Base-by-base conservation (phyloP, 805 yeast genomes). In the Candida xyloterini region DNA sequence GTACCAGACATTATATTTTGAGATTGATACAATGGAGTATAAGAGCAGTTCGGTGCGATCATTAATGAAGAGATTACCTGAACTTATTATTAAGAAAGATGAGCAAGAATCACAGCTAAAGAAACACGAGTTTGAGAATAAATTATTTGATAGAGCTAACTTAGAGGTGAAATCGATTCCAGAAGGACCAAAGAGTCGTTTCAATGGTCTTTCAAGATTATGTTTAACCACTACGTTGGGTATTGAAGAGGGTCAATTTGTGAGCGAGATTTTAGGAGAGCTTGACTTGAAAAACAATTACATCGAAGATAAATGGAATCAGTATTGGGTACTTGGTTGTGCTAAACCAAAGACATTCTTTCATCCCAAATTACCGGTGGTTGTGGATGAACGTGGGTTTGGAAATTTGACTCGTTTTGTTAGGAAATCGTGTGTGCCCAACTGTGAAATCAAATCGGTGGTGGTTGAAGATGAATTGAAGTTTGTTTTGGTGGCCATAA, bases 341-440 rank as follows among this genome's bases (percentile, higher is more conserved):
- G 81, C 78, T 36, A 71, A 73, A 38, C 82, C 82, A 3, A 71
- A 73, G 31, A 83, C 78, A 0, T 50, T 74, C 9, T 77, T 79
- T 47, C 76, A 79, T 38, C 71, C 79, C 0, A 62, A 66, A n/a
- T 60, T 80, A 37, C 81, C 83, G 0, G 51, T 89, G n/a, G 81
- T 74, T 3, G 65, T 90, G 13, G 96, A 90, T 60, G 75, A 89
- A n/a, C 71, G 96, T 43, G 74, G 79, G 29, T 71, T 78, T 4
- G 98, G 97, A 0, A 85, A 87, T 50, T 70, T 73, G 24, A 68
- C 89, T 0, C 63, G 95, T 35, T 91, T 85, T 56, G 67, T 86
- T 22, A 69, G 97, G 43, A 77, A 83, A 43, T 68, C 89, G 8
- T 86, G 96, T 53, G 61, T 73, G 9, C 88, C 95, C 6, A 89